phyloP scores from a whole-genome alignment of 768 basidiomycete genomes.

The Rickenella mellea region DNA sequence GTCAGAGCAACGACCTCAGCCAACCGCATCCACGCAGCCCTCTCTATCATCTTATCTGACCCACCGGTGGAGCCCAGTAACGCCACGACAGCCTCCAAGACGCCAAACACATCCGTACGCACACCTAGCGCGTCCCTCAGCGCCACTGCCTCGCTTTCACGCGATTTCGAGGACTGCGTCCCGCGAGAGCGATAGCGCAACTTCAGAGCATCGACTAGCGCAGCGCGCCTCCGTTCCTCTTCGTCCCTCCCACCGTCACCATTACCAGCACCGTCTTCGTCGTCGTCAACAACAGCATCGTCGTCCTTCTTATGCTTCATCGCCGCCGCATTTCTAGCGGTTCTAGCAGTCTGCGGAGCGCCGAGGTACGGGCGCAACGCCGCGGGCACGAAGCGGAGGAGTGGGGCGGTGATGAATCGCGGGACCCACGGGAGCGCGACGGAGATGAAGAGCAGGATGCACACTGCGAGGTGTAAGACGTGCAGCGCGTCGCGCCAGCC shows the following conservation, averaged over 20 bases:
- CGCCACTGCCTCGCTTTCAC: constrained; percentile 29
- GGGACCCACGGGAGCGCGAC: constrained; percentile 43
- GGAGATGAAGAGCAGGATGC: constrained; percentile 49
- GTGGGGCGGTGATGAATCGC: constrained; percentile 13
- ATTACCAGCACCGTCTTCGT: not conserved
- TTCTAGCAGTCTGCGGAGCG: too few relatives aligned
- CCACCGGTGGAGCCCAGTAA: constrained; percentile 16
- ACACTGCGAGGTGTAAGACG: constrained; percentile 55
- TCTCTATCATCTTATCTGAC: constrained; percentile 26
- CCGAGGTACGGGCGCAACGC: not conserved
- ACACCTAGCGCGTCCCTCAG: constrained; percentile 32
- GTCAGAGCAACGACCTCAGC: constrained; percentile 37
- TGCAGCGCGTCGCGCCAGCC: constrained; percentile 49
- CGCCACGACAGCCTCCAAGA: constrained; percentile 20
- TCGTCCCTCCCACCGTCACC: not conserved
- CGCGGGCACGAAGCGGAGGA: constrained; percentile 18
- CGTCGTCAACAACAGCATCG: not conserved
- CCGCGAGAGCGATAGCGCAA: constrained; percentile 8
- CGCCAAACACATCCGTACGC: constrained; percentile 23
- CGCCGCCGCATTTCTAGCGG: too few relatives aligned
- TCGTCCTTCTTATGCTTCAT: too few relatives aligned
- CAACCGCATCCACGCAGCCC: constrained; percentile 40
- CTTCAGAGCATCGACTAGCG: constrained; percentile 23
- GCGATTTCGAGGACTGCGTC: not conserved
- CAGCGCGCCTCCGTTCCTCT: constrained; percentile 8